Evolutionary conservation across 2,329 filamentous ascomycete species (phyloP).

Genomic region (Ophiostoma australiae): DNA sequence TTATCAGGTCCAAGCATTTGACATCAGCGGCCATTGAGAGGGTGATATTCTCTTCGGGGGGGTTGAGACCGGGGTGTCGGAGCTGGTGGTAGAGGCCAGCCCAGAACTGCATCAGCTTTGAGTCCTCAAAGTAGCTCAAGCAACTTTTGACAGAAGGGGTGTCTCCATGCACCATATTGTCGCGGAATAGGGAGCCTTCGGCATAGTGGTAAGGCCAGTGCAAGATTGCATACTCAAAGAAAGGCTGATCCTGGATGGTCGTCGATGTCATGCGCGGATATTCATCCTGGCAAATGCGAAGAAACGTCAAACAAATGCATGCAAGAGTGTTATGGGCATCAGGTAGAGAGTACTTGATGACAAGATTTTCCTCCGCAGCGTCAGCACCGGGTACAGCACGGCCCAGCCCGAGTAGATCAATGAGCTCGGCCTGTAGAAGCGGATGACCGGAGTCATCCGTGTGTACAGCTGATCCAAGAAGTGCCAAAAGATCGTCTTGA

Average conservation of each 20-base stretch:
- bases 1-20: not conserved
- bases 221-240: not conserved
- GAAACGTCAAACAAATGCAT: not conserved
- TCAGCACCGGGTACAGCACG: not conserved
- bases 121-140: not conserved
- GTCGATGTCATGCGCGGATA: not conserved
- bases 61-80: not conserved
- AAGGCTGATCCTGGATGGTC: not conserved
- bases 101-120: not conserved
- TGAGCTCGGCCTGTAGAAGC: not conserved
- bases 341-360: not conserved
- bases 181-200: not conserved
- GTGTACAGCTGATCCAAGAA: not conserved
- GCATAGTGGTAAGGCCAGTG: constrained; percentile 10
- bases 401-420: not conserved
- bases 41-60: not conserved
- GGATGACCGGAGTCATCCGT: not conserved
- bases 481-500: not conserved
- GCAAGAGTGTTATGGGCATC: constrained; percentile 10
- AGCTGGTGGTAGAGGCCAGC: not conserved
- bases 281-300: not conserved
- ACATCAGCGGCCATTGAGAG: constrained; percentile 7
- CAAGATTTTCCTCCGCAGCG: not conserved
- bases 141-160: not conserved
- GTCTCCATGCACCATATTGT: not conserved